A percentile compares a stretch with the other conserved stretches of the same genome.
These are phyloP conservation scores for Oryza longistaminata DNA, from an alignment of 176 grass and related monocot genomes.

Conservation along the genomic window DNA sequence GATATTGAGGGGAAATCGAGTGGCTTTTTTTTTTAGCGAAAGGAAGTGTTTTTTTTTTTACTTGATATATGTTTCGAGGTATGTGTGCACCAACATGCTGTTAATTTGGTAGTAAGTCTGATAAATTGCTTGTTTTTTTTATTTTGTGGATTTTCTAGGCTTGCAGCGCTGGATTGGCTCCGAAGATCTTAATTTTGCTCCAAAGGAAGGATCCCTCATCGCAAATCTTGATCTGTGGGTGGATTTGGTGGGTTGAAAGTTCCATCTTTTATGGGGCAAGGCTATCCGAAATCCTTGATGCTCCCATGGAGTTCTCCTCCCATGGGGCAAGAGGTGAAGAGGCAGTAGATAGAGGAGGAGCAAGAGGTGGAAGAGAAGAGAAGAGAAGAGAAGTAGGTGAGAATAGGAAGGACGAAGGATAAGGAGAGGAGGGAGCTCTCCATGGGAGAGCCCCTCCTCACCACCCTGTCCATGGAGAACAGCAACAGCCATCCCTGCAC, in stretches of 20 bases:
- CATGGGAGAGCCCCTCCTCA: constrained; percentile 72
- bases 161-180: not conserved
- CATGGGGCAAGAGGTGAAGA: constrained; percentile 4
- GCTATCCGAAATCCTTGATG: not conserved
- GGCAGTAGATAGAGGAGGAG: not conserved
- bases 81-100: not conserved
- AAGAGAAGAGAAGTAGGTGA: not conserved
- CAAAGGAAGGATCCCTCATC: not conserved
- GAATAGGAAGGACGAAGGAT: constrained; percentile 50
- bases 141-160: constrained; percentile 7
- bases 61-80: not conserved
- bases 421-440: constrained; percentile 57
- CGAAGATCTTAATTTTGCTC: constrained; percentile 34
- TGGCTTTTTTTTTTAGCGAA: not conserved
- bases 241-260: not conserved
- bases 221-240: constrained; percentile 35
- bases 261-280: not conserved
- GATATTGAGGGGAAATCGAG: not conserved
- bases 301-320: not conserved
- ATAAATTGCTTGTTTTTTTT: not conserved
- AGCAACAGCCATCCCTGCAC: constrained; percentile 58
- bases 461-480: constrained; percentile 72
- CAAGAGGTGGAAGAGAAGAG: constrained; percentile 1
- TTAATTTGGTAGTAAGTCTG: not conserved
- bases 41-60: not conserved